These are phyloP conservation scores for Babesia microti DNA, from an alignment of 169 alveolate genomes.

Conservation along the genomic window DNA sequence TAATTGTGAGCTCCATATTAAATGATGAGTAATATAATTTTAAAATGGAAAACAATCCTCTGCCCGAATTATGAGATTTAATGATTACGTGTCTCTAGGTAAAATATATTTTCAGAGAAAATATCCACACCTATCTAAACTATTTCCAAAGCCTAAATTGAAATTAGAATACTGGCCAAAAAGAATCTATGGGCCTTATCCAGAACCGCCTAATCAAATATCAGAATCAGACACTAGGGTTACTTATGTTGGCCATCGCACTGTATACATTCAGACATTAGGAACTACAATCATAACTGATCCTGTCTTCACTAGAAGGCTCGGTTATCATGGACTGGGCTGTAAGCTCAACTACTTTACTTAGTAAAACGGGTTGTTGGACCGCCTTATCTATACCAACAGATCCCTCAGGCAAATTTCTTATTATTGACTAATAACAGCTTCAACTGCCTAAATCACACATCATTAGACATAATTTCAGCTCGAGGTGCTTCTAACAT, in stretches of 20 bases:
- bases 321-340: constrained; percentile 8
- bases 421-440: constrained; percentile 23
- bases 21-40: too few relatives aligned
- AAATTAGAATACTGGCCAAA: constrained; percentile 21
- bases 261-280: constrained; percentile 32
- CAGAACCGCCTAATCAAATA: not conserved
- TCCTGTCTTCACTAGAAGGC: constrained; percentile 33
- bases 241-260: constrained; percentile 36
- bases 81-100: not conserved
- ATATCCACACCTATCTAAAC: not conserved
- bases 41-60: too few relatives aligned
- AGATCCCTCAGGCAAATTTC: constrained; percentile 23
- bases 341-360: constrained; percentile 1
- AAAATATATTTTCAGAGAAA: not conserved
- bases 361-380: constrained; percentile 11
- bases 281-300: constrained; percentile 36
- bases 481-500: constrained; percentile 31
- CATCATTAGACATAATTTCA: constrained; percentile 18
- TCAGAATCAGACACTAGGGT: constrained; percentile 9
- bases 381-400: constrained; percentile 13
- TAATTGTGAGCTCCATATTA: too few relatives aligned
- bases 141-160: not conserved
- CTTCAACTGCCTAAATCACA: constrained; percentile 20
- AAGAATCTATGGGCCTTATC: not conserved
- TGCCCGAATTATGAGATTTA: too few relatives aligned